Base-by-base conservation (phyloP, 805 yeast species). In the Kodamaea kakaduensis region DNA sequence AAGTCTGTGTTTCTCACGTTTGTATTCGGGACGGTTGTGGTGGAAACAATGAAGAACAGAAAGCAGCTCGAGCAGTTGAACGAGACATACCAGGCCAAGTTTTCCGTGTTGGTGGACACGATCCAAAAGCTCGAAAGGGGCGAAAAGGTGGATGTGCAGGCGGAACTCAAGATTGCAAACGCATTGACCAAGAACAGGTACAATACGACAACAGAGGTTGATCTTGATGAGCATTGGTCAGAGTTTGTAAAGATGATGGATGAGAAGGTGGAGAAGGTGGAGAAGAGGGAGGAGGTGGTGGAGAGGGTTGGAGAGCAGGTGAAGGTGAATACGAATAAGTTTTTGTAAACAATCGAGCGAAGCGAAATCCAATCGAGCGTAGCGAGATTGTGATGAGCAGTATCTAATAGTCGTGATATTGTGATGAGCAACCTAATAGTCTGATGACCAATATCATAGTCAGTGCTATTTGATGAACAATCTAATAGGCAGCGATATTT, bases 41-140 rank as follows among this genome's bases (percentile, higher is more conserved):
- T 74, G 22, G 76, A 74, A 39, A 59, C 68, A 26, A 69, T 71
- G 61, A 57, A 67, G 31, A 67, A 59, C 37, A 57, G 71, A 28
- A 70, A 67, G 39, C 61, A 62, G 22, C 46, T 57, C n/a, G 78
- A 72, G 21, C 59, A 58, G 17, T 46, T 73, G 27, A 56, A 54
- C 19, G 64, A 61, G 19, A 61, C 62, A 13, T 71, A 71, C 43
- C 45, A 46, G 6, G 49, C 65, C 23, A 64, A 69, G 44, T 56
- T 60, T 33, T 36, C 30, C 3, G 52, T 65, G 12, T 44, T 67
- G 19, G 46, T 51, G 17, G 70, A 62, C 6, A 46, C 66, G 2
- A 47, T 55, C 1, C 43, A 39, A 3, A 58, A 56, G 33, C 46
- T 68, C 20, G 39, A 51, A 15, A 46, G 43, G 21, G 67, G 67